Percentiles rank a stretch among this genome's conserved stretches.
Conservation (phyloP, 345 rosid genomes). For the Sisymbrium irio region DNA sequence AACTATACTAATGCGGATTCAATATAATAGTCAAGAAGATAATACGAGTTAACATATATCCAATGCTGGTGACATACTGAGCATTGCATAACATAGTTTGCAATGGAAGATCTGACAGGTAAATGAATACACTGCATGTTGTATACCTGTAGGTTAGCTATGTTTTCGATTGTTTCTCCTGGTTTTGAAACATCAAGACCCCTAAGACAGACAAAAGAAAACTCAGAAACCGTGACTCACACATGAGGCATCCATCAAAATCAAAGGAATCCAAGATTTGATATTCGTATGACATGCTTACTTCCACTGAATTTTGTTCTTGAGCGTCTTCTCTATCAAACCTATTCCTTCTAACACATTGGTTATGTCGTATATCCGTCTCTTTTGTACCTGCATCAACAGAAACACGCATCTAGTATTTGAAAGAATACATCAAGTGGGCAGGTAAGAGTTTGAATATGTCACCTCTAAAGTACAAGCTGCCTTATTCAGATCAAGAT, state of each 20-base stretch:
- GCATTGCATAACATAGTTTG: conserved; percentile 12
- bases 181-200: conserved; percentile 89
- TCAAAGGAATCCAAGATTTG: conserved; percentile 8
- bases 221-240: conserved; percentile 15
- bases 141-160: conserved; percentile 77
- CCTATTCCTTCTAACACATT: conserved; percentile 99
- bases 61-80: conserved; percentile 2
- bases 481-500: conserved; percentile 93
- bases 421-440: not conserved
- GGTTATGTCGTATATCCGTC: conserved; percentile 97
- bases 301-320: conserved; percentile 99
- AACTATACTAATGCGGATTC: conserved; percentile 9
- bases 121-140: conserved; percentile 8
- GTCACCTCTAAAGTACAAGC: conserved; percentile 90
- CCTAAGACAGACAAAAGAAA: conserved; percentile 43
- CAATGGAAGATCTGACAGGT: conserved; percentile 12
- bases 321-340: conserved; percentile 92
- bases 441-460: not conserved
- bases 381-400: conserved; percentile 79
- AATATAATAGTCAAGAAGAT: conserved; percentile 11
- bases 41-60: not conserved
- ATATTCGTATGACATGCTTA: conserved; percentile 35
- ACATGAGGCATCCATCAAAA: conserved; percentile 18
- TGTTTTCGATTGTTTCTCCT: conserved; percentile 70
- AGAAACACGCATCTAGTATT: conserved; percentile 20